These are phyloP conservation scores for Solanum sejunctum DNA, from an alignment of 257 asterid genomes.

Conservation along the genomic window DNA sequence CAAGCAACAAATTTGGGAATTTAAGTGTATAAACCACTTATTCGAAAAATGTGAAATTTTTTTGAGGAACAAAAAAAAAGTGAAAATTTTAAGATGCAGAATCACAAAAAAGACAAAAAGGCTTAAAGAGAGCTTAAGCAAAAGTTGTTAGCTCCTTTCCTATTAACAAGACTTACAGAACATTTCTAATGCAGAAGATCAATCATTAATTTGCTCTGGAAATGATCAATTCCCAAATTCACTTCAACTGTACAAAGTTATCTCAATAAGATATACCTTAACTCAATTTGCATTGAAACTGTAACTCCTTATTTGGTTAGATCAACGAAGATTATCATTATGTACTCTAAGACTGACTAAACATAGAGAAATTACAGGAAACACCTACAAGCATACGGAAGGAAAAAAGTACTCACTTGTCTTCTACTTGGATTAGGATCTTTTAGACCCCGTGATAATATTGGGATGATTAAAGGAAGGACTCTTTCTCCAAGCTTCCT, in stretches of 20 bases:
- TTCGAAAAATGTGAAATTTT: too few relatives aligned
- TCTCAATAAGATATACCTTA: background rate
- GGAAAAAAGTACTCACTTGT: conserved; percentile 49
- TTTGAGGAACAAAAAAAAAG: background rate
- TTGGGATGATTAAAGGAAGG: conserved; percentile 89
- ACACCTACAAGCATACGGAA: conserved; percentile 1
- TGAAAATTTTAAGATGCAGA: background rate
- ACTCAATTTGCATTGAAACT: background rate
- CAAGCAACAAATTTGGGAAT: background rate
- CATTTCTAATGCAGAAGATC: background rate
- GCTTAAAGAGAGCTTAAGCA: background rate
- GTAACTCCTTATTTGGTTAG: background rate
- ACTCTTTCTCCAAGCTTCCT: conserved; percentile 99
- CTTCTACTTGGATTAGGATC: conserved; percentile 80
- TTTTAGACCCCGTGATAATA: conserved; percentile 69
- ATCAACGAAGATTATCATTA: background rate
- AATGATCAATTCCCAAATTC: background rate
- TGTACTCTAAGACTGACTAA: background rate
- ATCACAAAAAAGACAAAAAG: background rate
- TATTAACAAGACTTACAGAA: background rate
- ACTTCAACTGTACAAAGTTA: background rate
- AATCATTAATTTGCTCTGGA: background rate
- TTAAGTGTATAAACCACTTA: background rate
- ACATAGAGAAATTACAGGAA: background rate
- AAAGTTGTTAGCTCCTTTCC: background rate